Evolutionary conservation across 805 yeast species (phyloP).

Genomic region (Metschnikowia lachancei): DNA sequence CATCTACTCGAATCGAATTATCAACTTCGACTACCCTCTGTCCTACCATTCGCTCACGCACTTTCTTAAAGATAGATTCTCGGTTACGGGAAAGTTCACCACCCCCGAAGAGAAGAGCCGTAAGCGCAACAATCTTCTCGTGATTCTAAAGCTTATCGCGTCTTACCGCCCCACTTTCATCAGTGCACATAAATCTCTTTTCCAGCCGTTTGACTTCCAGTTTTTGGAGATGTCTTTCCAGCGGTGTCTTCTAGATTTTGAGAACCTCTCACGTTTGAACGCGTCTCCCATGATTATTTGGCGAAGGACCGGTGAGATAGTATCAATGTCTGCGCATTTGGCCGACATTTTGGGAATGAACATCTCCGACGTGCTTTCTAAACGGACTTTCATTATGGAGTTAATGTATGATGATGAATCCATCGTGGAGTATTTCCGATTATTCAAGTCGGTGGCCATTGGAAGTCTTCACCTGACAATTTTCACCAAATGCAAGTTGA

Average conservation of each 20-base stretch:
- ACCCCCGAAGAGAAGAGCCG: conserved; percentile 27
- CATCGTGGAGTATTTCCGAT: conserved; percentile 66
- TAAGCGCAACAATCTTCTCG: conserved; percentile 34
- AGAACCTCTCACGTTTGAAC: conserved; percentile 46
- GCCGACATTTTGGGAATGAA: conserved; percentile 66
- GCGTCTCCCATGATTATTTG: conserved; percentile 81
- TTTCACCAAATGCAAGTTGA: conserved; percentile 49
- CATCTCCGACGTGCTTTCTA: conserved; percentile 53
- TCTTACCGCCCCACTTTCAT: conserved; percentile 74
- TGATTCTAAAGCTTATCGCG: conserved; percentile 57
- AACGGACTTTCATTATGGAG: conserved; percentile 69
- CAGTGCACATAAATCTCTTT: conserved; percentile 66
- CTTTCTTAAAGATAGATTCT: conserved; percentile 54
- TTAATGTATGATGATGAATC: conserved; percentile 74
- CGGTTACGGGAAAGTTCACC: conserved; percentile 43
- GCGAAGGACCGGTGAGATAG: conserved; percentile 85
- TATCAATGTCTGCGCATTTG: conserved; percentile 73
- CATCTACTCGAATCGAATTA: conserved; percentile 45
- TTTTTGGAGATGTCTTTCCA: conserved; percentile 47
- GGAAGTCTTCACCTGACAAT: conserved; percentile 57
- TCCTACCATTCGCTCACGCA: conserved; percentile 60
- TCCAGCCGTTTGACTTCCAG: conserved; percentile 65
- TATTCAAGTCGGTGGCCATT: conserved; percentile 71
- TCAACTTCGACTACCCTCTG: conserved; percentile 59
- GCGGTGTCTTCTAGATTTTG: conserved; percentile 44